phyloP scores from a whole-genome alignment of 345 rosid genomes.

The Salix exigua region DNA sequence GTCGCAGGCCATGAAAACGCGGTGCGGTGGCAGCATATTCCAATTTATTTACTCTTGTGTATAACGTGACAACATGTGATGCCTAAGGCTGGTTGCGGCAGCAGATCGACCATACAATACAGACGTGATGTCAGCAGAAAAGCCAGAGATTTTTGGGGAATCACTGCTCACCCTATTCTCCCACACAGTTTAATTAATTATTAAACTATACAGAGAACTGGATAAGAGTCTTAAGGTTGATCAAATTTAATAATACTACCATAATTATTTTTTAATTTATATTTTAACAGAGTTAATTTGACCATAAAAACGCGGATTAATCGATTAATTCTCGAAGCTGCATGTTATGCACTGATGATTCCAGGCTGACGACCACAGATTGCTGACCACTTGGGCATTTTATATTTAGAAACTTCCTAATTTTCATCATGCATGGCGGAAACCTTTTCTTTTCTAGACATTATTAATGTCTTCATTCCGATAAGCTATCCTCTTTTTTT shows the following conservation, averaged over 20 bases:
- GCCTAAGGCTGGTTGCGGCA: conserved; percentile 1
- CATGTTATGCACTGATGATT: background rate
- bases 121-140: background rate
- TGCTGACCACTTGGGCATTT: background rate
- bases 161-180: too few relatives aligned
- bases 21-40: background rate
- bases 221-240: too few relatives aligned
- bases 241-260: too few relatives aligned
- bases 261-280: too few relatives aligned
- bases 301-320: too few relatives aligned
- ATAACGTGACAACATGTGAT: conserved; percentile 26
- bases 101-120: background rate
- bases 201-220: too few relatives aligned
- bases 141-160: too few relatives aligned
- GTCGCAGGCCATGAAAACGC: background rate
- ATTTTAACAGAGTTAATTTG: too few relatives aligned
- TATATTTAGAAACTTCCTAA: background rate
- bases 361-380: background rate
- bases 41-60: background rate
- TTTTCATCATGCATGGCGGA: background rate
- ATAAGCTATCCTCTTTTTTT: background rate
- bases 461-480: background rate
- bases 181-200: too few relatives aligned
- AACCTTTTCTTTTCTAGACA: background rate
- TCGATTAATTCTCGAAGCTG: background rate